Conservation (phyloP, 805 yeast species). For the Candida jianshihensis region DNA sequence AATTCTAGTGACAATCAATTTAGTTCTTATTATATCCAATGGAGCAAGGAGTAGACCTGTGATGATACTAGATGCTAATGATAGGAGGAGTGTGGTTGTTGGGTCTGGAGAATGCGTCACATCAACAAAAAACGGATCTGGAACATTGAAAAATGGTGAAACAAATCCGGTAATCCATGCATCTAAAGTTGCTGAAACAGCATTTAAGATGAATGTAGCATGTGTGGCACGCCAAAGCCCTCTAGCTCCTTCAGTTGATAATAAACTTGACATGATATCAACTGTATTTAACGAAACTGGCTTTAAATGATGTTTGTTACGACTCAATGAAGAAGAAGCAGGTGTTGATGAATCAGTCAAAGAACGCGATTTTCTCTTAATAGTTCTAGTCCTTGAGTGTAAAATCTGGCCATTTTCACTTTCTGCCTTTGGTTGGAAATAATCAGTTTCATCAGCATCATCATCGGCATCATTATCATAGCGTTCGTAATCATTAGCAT, state of each 20-base stretch:
- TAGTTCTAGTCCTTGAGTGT: constrained; percentile 14
- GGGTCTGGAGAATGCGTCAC: constrained; percentile 77
- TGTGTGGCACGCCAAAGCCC: constrained; percentile 71
- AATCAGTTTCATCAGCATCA: constrained; percentile 35
- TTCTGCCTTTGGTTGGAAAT: constrained; percentile 27
- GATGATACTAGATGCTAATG: constrained; percentile 63
- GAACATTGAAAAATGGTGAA: constrained; percentile 73
- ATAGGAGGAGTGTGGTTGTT: constrained; percentile 53
- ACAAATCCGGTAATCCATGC: constrained; percentile 90
- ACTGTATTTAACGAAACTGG: constrained; percentile 58
- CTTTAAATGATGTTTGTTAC: constrained; percentile 29
- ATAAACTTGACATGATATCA: constrained; percentile 57
- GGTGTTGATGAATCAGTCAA: too few relatives aligned
- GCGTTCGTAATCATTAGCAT: background rate
- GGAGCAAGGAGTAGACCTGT: constrained; percentile 75
- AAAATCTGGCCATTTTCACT: constrained; percentile 11
- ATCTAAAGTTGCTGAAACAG: constrained; percentile 69
- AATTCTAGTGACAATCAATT: constrained; percentile 65
- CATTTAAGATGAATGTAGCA: constrained; percentile 72
- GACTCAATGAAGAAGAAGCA: background rate
- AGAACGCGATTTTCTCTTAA: constrained; percentile 8
- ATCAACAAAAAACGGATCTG: constrained; percentile 85
- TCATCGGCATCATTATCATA: constrained; percentile 15
- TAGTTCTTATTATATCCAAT: constrained; percentile 71
- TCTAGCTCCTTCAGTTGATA: constrained; percentile 63